Conservation (phyloP, 768 basidiomycete genomes). For the Collybia sp. region DNA sequence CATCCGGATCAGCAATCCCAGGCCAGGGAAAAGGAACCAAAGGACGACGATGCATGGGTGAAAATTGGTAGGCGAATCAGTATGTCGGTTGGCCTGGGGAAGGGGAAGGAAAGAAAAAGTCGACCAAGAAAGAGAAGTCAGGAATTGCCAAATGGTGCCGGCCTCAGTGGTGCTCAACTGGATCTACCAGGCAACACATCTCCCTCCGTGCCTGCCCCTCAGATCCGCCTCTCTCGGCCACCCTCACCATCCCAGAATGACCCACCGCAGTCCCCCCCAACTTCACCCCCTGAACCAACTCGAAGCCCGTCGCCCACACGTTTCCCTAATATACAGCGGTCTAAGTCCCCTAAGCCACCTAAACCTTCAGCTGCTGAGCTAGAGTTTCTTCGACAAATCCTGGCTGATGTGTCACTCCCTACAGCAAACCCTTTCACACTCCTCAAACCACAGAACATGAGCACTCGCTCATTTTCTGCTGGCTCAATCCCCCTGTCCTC, state of each 20-base stretch:
- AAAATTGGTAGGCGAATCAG: constrained; percentile 63
- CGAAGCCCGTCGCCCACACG: constrained; percentile 6
- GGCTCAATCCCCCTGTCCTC: constrained; percentile 5
- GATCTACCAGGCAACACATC: neutral
- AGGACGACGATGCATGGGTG: constrained; percentile 47
- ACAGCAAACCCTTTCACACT: constrained; percentile 43
- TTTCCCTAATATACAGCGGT: constrained; percentile 21
- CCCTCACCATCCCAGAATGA: constrained; percentile 4
- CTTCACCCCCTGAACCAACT: constrained; percentile 5
- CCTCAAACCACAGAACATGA: constrained; percentile 30
- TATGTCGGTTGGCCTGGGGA: constrained; percentile 46
- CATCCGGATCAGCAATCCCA: constrained; percentile 21
- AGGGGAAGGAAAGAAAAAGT: constrained; percentile 30
- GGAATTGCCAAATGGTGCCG: constrained; percentile 1
- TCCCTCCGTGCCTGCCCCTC: constrained; percentile 2
- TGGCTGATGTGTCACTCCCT: constrained; percentile 56
- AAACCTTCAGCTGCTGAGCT: constrained; percentile 54
- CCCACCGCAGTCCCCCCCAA: constrained; percentile 1
- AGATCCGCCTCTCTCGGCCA: constrained; percentile 6
- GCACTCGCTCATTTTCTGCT: constrained; percentile 6
- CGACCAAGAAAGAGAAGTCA: constrained; percentile 21
- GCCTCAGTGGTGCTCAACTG: neutral
- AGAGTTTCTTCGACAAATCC: constrained; percentile 63
- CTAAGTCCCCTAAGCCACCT: constrained; percentile 45
- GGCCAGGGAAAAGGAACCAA: constrained; percentile 28